Evolutionary conservation across 345 rosid genomes (phyloP).

Genomic region (Nephelium lappaceum): DNA sequence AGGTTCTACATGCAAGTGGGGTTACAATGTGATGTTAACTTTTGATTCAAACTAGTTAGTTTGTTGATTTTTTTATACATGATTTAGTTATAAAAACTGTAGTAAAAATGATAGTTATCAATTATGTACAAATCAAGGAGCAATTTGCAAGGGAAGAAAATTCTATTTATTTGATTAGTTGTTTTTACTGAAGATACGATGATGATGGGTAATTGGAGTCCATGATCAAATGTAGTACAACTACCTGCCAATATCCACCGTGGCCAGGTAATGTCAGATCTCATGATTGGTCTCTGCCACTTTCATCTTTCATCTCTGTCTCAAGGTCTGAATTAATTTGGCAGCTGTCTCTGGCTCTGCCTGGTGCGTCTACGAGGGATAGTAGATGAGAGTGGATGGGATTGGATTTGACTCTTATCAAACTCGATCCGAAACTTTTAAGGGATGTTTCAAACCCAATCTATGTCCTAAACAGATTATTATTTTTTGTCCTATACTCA

Average conservation of each 20-base stretch:
- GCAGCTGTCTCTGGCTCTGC: conserved; percentile 16
- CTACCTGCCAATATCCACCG: conserved; percentile 31
- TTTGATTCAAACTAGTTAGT: neutral
- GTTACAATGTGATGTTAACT: neutral
- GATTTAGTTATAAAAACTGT: too few species aligned
- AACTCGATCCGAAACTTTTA: too few species aligned
- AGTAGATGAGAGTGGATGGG: too few species aligned
- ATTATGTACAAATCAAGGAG: neutral
- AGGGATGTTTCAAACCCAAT: too few species aligned
- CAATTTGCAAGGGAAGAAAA: conserved; percentile 12
- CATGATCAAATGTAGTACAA: conserved; percentile 20
- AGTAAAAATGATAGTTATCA: too few species aligned
- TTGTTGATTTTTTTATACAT: too few species aligned
- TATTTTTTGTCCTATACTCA: too few species aligned
- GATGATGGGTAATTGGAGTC: too few species aligned
- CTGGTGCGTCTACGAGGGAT: conserved; percentile 12
- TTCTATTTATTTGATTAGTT: neutral
- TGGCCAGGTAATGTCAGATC: conserved; percentile 21
- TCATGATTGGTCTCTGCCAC: conserved; percentile 28
- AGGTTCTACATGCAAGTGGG: neutral
- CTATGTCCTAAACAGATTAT: too few species aligned
- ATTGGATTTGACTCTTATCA: too few species aligned
- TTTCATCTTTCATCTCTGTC: neutral
- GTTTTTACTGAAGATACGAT: neutral
- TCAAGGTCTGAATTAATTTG: conserved; percentile 7